Percentiles rank a stretch among this genome's conserved stretches.
Evolutionary conservation across 2,329 filamentous ascomycete species (phyloP).

Genomic region (Fusarium incarnatum): DNA sequence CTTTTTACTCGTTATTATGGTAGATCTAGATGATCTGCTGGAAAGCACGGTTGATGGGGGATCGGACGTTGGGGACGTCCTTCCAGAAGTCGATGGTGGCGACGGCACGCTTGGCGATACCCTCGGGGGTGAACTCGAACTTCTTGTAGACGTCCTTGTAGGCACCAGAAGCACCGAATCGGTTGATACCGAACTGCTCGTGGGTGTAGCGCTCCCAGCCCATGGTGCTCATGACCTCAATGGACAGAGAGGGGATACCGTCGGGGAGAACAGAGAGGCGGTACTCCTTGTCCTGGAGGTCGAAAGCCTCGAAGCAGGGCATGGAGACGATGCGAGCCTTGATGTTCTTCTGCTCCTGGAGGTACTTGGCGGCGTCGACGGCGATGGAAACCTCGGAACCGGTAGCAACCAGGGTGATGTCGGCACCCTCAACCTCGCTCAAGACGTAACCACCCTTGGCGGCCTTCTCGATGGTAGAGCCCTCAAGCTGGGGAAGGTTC

Average conservation of each 20-base stretch:
- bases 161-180: constrained; percentile 96
- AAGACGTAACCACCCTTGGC: constrained; percentile 96
- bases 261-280: constrained; percentile 91
- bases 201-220: constrained; percentile 99
- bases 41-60: constrained; percentile 97
- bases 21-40: constrained; percentile 86
- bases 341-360: constrained; percentile 88
- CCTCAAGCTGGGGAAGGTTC: constrained; percentile 97
- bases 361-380: constrained; percentile 90
- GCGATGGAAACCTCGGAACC: constrained; percentile 96
- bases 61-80: constrained; percentile 88
- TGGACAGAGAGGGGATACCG: constrained; percentile 90
- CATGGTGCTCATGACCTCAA: constrained; percentile 97
- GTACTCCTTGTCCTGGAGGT: constrained; percentile 94
- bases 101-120: constrained; percentile 92
- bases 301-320: constrained; percentile 97
- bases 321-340: constrained; percentile 93
- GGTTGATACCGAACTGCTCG: constrained; percentile 99
- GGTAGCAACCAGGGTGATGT: constrained; percentile 91
- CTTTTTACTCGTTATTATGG: constrained; percentile 31
- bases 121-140: constrained; percentile 99
- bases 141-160: constrained; percentile 99
- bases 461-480: constrained; percentile 87
- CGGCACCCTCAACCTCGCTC: constrained; percentile 84
- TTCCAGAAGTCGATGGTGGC: constrained; percentile 98